Evolutionary conservation across 75 land plant genomes (phyloP), one percentile per base, ranked within the genome.

Genomic region (Selaginella moellendorffii): DNA sequence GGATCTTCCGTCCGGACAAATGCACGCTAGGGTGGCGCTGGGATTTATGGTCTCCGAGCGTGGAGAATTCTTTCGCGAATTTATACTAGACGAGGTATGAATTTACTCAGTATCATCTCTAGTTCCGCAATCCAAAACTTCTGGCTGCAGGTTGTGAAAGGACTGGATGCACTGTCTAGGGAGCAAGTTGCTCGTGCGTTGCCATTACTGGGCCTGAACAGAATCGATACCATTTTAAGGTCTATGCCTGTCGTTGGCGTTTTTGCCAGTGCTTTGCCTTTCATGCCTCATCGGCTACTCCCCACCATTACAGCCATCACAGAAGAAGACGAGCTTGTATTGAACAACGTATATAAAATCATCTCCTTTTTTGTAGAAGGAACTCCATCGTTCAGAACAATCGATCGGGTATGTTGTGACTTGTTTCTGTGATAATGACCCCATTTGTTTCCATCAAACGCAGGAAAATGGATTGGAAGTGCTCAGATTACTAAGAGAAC

Each of bases 61-160:
- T 69, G 99, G 99, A 24, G 86, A 84, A 60, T 95, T 95, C 63
- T 95, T 95, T 46, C 80, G 99, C 46, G 99, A 95, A 64, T 95
- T 95, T 67, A 88, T 95, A 53, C 58, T 95, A 31, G 99, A 95
- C 72, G 99, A 95, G 99, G 99, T n/a, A n/a, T n/a, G n/a, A n/a
- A n/a, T n/a, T n/a, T n/a, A n/a, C n/a, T n/a, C n/a, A n/a, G n/a
- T n/a, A n/a, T n/a, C n/a, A n/a, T n/a, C n/a, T n/a, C n/a, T n/a
- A n/a, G n/a, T n/a, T n/a, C n/a, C n/a, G n/a, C n/a, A n/a, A n/a
- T n/a, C n/a, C n/a, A n/a, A n/a, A n/a, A n/a, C n/a, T n/a, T n/a
- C n/a, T n/a, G n/a, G 14, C 27, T 60, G 36, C 82, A 95, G 99
- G 83, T 95, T 53, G 99, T 95, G 14, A 95, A 95, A 70, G 97